Conservation (phyloP, 176 grass and related monocot species). For the Lolium perenne region DNA sequence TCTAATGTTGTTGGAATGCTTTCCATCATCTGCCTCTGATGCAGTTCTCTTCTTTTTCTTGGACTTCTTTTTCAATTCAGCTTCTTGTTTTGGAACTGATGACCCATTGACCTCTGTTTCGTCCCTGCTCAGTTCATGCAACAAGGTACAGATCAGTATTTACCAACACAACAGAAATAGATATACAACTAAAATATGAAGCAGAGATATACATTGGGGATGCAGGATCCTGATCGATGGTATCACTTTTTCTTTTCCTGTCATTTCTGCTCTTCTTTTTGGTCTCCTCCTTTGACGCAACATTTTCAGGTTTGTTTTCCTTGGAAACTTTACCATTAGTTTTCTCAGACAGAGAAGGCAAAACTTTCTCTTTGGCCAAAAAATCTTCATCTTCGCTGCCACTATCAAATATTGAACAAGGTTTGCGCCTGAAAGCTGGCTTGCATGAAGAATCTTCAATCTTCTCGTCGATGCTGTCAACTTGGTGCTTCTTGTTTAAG, state of each 20-base stretch:
- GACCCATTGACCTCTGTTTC: slow-evolving; percentile 21
- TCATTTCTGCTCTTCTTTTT: slow-evolving; percentile 13
- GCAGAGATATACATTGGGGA: slow-evolving; percentile 42
- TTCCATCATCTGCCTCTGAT: slow-evolving; percentile 39
- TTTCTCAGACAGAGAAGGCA: slow-evolving; percentile 51
- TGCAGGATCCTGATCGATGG: slow-evolving; percentile 43
- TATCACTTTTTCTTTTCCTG: slow-evolving; percentile 50
- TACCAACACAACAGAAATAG: neutral
- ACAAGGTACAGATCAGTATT: slow-evolving; percentile 8
- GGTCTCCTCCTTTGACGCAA: slow-evolving; percentile 4
- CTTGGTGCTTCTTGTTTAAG: slow-evolving; percentile 69
- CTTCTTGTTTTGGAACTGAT: slow-evolving; percentile 40
- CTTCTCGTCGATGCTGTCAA: slow-evolving; percentile 49
- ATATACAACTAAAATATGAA: slow-evolving; percentile 6
- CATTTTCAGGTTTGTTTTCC: slow-evolving; percentile 17
- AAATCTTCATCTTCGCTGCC: slow-evolving; percentile 84
- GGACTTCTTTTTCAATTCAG: slow-evolving; percentile 64
- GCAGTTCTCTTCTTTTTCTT: slow-evolving; percentile 57
- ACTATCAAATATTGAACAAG: slow-evolving; percentile 48
- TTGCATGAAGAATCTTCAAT: slow-evolving; percentile 43
- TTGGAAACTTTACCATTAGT: slow-evolving; percentile 37
- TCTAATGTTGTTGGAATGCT: slow-evolving; percentile 50
- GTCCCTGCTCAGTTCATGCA: slow-evolving; percentile 48
- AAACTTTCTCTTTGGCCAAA: neutral
- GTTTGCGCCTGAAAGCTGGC: slow-evolving; percentile 45